Conservation (phyloP, 1,284 basidiomycete species). For the Marasmius sp. region DNA sequence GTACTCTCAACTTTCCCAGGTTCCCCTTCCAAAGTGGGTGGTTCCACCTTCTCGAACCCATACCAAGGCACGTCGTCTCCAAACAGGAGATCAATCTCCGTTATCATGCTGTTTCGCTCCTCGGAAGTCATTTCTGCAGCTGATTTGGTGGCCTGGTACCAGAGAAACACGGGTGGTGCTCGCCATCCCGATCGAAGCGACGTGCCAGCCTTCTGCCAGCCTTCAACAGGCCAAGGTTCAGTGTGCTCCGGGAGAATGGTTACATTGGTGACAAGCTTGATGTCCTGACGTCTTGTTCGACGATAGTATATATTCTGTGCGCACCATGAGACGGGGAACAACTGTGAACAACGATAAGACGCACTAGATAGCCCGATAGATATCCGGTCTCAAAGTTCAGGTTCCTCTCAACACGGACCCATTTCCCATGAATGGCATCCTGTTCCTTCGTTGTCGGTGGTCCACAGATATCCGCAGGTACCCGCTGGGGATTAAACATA, state of each 20-base stretch:
- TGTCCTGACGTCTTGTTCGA: slow-evolving; percentile 76
- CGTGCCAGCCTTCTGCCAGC: slow-evolving; percentile 59
- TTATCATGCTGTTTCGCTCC: slow-evolving; percentile 70
- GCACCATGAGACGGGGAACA: no score
- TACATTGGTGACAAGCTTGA: slow-evolving; percentile 67
- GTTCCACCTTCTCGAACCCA: slow-evolving; percentile 75
- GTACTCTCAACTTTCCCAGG: slow-evolving; percentile 47
- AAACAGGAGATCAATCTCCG: slow-evolving; percentile 85
- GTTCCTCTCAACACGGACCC: slow-evolving; percentile 83
- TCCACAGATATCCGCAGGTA: slow-evolving; percentile 54
- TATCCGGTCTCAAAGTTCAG: slow-evolving; percentile 69
- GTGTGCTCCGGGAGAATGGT: slow-evolving; percentile 52
- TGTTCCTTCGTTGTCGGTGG: slow-evolving; percentile 70
- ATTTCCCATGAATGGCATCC: slow-evolving; percentile 81
- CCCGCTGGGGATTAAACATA: slow-evolving; percentile 59
- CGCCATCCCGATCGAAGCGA: slow-evolving; percentile 57
- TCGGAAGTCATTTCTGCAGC: slow-evolving; percentile 53
- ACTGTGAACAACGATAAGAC: slow-evolving; percentile 15
- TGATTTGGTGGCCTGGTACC: slow-evolving; percentile 73
- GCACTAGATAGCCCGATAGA: slow-evolving; percentile 54
- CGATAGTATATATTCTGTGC: slow-evolving; percentile 78
- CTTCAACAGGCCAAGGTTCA: slow-evolving; percentile 42
- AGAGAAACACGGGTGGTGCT: slow-evolving; percentile 59
- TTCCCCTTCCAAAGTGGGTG: slow-evolving; percentile 46
- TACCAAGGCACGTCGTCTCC: slow-evolving; percentile 82